Evolutionary conservation across 2,329 filamentous ascomycete species (phyloP), one percentile per base, ranked within the genome.

Genomic region (Periglandula ipomoeae): DNA sequence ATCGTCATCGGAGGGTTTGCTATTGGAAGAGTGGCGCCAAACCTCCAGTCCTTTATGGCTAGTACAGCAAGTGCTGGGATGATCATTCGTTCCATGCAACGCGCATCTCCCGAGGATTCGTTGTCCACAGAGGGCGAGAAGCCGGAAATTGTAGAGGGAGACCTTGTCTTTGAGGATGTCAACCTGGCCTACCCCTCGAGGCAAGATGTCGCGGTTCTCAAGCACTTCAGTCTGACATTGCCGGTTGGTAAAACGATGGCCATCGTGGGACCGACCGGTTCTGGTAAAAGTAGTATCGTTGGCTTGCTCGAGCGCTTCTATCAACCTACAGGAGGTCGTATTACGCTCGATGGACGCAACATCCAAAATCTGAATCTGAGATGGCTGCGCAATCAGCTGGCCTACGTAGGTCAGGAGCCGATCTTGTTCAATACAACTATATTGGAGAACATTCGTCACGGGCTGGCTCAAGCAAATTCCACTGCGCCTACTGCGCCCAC

Each of bases 141-240:
- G 27, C 43, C 27, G 8, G 22, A 30, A 30, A 32, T 7, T 9
- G 26, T 32, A 13, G 24, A 17, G 22, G 43, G 43, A 26, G 22
- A 45, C 27, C n/a, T 45, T 30, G 10, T 32, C 15, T 45, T 45
- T 17, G 20, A 45, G 10, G 20, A 45, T 45, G 43, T 45, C 43
- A 30, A 20, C 23, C 20, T 45, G 43, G 26, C 34, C 6, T 45
- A 45, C 34, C 43, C 43, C 8, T 45, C 43, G 10, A 22, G 43
- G 9, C 23, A 45, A 10, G 37, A 39, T 39, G n/a, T 39, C 37
- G 19, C 11, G n/a, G 19, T 34, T 17, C 34, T 45, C 23, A 45
- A 45, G 10, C 15, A 30, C 15, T 30, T 45, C 7, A 45, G 23
- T 30, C 20, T 45, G 22, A 23, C 23, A 30, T 45, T 22, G 15